Evolutionary conservation across 768 basidiomycete genomes (phyloP).

Genomic region (Pleurotus citrinopileatus): DNA sequence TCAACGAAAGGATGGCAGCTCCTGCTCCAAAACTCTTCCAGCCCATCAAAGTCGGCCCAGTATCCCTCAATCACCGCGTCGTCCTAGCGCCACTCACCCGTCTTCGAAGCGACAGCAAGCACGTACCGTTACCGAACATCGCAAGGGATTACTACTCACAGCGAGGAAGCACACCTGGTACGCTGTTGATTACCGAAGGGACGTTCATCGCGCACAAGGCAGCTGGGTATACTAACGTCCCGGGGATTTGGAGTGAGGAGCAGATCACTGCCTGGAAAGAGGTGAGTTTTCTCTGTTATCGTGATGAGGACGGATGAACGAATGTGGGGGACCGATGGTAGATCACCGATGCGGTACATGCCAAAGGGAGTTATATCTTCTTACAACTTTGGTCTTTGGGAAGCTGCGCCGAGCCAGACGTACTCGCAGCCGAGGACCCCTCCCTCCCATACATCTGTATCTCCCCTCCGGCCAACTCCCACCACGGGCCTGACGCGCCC

Average conservation of each 20-base stretch:
- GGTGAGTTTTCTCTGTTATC: conserved; percentile 13
- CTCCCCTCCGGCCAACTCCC: conserved; percentile 1
- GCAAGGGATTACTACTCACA: conserved; percentile 44
- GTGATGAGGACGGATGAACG: background rate
- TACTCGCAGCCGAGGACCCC: conserved; percentile 16
- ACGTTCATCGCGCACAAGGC: conserved; percentile 43
- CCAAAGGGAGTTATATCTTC: conserved; percentile 42
- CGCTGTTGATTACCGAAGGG: conserved; percentile 52
- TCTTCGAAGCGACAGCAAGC: conserved; percentile 34
- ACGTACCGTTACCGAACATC: conserved; percentile 31
- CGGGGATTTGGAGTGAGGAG: conserved; percentile 56
- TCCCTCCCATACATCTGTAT: conserved; percentile 20
- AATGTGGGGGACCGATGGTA: conserved; percentile 10
- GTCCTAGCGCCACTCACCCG: conserved; percentile 56
- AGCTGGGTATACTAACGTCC: conserved; percentile 41
- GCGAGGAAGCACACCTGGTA: conserved; percentile 41
- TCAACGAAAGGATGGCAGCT: too few species aligned
- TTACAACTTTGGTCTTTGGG: conserved; percentile 47
- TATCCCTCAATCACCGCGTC: conserved; percentile 45
- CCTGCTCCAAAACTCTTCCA: conserved; percentile 37
- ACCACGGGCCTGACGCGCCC: background rate
- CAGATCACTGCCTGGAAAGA: conserved; percentile 49
- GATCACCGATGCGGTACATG: conserved; percentile 51
- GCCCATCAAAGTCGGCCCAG: conserved; percentile 40
- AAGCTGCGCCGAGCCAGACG: conserved; percentile 21